phyloP scores from a whole-genome alignment of 768 basidiomycete species.

The Clitopilus passeckerianus region DNA sequence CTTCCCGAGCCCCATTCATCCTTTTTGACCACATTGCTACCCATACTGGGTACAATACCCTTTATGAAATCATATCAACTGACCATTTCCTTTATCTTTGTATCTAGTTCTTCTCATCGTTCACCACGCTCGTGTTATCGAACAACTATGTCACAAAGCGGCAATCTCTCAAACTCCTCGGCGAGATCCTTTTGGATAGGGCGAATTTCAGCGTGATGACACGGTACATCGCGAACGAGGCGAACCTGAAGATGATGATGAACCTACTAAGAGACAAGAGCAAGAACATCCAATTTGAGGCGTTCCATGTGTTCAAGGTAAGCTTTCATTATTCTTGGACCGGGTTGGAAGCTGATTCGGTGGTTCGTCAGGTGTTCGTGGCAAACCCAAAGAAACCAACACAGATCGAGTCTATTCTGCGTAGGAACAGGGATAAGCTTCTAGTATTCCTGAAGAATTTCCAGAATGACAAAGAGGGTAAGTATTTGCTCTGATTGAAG shows the following conservation, averaged over 20 bases:
- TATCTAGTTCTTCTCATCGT: slow-evolving; percentile 89
- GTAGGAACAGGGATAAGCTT: slow-evolving; percentile 92
- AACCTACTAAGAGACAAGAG: slow-evolving; percentile 96
- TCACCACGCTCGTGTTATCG: slow-evolving; percentile 88
- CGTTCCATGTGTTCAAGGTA: slow-evolving; percentile 99
- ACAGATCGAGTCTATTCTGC: slow-evolving; percentile 86
- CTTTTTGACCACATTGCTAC: not conserved
- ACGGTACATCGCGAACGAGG: slow-evolving; percentile 90
- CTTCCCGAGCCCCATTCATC: not conserved
- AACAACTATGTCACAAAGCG: slow-evolving; percentile 99
- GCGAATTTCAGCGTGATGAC: slow-evolving; percentile 99
- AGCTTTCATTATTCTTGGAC: not conserved
- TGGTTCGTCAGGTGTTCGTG: slow-evolving; percentile 73
- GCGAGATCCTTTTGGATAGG: slow-evolving; percentile 95
- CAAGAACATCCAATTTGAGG: slow-evolving; percentile 99
- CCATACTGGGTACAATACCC: not conserved
- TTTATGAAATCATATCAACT: not conserved
- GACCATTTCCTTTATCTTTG: not conserved
- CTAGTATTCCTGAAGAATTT: slow-evolving; percentile 86
- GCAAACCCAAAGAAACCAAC: slow-evolving; percentile 99
- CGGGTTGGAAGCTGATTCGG: slow-evolving; percentile 2
- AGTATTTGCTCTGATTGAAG: slow-evolving; percentile 15
- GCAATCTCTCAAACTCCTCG: slow-evolving; percentile 95
- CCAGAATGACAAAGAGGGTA: slow-evolving; percentile 97
- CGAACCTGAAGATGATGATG: slow-evolving; percentile 99